Percentiles rank a stretch among this genome's conserved stretches.
These are phyloP conservation scores for Microdochium bolleyi DNA, from an alignment of 2,329 filamentous ascomycete species.

Conservation along the genomic window DNA sequence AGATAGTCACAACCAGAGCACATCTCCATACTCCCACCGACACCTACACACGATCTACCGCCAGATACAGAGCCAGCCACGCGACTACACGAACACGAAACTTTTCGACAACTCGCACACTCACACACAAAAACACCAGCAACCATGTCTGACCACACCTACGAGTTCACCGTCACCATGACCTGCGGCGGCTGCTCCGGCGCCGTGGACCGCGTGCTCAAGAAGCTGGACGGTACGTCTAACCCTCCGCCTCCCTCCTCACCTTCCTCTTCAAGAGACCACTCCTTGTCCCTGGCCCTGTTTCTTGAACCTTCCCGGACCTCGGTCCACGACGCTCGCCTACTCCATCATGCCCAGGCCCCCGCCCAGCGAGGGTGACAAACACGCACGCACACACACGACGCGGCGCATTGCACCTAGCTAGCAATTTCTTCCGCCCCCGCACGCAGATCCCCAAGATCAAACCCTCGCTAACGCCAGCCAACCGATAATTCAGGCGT, in stretches of 20 bases:
- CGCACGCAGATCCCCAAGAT: neutral
- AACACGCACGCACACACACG: too few relatives aligned
- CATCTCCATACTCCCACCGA: conserved; percentile 2
- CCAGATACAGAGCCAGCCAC: too few relatives aligned
- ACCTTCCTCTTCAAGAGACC: too few relatives aligned
- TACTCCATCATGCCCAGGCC: too few relatives aligned
- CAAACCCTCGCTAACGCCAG: conserved; percentile 1
- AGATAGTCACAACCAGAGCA: neutral
- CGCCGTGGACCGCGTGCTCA: conserved; percentile 84
- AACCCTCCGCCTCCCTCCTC: too few relatives aligned
- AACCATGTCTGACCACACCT: conserved; percentile 71
- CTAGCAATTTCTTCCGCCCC: too few relatives aligned
- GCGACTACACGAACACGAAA: too few relatives aligned
- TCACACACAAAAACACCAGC: conserved; percentile 2
- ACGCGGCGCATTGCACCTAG: too few relatives aligned
- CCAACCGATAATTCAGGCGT: conserved; percentile 50
- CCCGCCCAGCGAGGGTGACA: too few relatives aligned
- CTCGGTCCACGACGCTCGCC: too few relatives aligned
- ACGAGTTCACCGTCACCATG: conserved; percentile 95
- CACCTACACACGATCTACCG: too few relatives aligned
- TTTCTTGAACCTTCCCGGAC: neutral
- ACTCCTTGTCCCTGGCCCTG: conserved; percentile 1
- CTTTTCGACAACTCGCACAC: too few relatives aligned
- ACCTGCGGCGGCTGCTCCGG: conserved; percentile 93
- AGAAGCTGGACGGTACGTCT: conserved; percentile 80